Evolutionary conservation across 2,329 filamentous ascomycete species (phyloP).

Genomic region (Exophiala oligosperma): DNA sequence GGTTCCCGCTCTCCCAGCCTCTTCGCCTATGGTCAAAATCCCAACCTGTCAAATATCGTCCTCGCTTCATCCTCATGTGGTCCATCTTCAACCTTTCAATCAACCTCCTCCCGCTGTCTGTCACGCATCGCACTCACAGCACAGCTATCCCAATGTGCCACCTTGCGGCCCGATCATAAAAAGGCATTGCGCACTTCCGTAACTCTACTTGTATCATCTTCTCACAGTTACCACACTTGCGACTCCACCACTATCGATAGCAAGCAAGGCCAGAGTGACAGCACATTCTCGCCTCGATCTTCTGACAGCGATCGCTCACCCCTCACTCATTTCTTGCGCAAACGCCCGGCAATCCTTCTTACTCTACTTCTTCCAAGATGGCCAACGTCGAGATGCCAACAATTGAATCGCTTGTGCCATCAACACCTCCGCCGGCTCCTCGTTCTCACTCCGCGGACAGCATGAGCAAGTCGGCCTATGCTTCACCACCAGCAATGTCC

Average conservation of each 20-base stretch:
- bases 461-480: conserved; percentile 22
- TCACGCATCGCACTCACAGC: conserved; percentile 7
- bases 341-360: neutral
- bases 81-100: neutral
- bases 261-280: conserved; percentile 6
- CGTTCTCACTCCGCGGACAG: conserved; percentile 24
- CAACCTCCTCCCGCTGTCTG: conserved; percentile 1
- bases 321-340: neutral
- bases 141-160: conserved; percentile 7
- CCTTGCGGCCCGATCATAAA: conserved; percentile 2
- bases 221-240: neutral
- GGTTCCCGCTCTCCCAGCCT: conserved; percentile 5
- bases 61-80: neutral
- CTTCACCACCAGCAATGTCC: conserved; percentile 26
- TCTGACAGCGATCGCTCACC: neutral
- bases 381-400: conserved; percentile 2
- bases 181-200: neutral
- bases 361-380: conserved; percentile 1
- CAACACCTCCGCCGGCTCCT: conserved; percentile 22
- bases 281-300: neutral
- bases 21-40: neutral
- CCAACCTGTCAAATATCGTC: conserved; percentile 14
- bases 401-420: conserved; percentile 12
- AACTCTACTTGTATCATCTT: neutral
- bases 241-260: conserved; percentile 15